phyloP scores from a whole-genome alignment of 768 basidiomycete genomes.

The Lactarius akahatsu region DNA sequence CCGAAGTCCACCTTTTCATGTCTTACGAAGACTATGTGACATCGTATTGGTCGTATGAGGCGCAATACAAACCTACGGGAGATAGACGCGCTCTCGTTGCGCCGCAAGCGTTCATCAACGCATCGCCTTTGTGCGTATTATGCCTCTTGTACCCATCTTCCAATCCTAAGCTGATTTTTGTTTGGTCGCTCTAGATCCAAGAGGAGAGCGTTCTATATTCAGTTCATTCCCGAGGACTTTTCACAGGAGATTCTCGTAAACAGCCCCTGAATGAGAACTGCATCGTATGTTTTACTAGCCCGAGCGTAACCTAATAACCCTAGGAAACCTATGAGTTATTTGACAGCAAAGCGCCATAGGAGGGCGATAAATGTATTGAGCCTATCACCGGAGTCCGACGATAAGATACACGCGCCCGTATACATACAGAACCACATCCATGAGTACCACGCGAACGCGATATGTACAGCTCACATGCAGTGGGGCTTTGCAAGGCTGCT shows the following conservation, averaged over 20 bases:
- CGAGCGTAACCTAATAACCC: neutral
- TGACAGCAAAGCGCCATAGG: neutral
- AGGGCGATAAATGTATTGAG: neutral
- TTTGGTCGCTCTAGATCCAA: slow-evolving; percentile 3
- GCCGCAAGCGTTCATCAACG: slow-evolving; percentile 1
- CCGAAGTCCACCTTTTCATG: slow-evolving; percentile 16
- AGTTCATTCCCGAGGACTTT: slow-evolving; percentile 23
- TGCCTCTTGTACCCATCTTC: neutral
- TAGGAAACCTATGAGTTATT: neutral
- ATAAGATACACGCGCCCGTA: neutral
- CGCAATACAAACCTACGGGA: slow-evolving; percentile 1
- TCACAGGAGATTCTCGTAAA: neutral
- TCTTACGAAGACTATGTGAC: slow-evolving; percentile 14
- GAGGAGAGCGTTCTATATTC: slow-evolving; percentile 20
- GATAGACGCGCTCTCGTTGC: neutral
- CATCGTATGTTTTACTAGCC: neutral
- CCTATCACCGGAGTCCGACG: neutral
- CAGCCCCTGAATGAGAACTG: neutral
- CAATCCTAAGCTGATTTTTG: neutral
- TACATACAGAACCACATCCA: neutral
- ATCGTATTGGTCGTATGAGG: slow-evolving; percentile 17
- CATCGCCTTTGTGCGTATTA: slow-evolving; percentile 1
- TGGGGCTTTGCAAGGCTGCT: neutral
- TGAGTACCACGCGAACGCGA: neutral
- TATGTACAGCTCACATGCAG: neutral